Base-by-base conservation (phyloP, 331 rosid species). In the Stylosanthes scabra region DNA sequence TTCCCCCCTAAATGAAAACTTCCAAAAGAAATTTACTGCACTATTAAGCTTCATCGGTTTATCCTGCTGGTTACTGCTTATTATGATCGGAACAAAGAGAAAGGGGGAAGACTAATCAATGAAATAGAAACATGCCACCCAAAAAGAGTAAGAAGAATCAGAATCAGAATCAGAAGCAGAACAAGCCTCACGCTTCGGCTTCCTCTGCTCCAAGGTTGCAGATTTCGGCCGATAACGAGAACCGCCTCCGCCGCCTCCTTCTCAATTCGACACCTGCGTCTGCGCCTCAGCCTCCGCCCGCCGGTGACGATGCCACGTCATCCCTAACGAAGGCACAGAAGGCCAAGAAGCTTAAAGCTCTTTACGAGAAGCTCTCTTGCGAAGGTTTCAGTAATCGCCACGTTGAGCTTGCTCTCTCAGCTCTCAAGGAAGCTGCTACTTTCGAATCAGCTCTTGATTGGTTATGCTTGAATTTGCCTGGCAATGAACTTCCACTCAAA, bases 151-250 rank as follows among this genome's bases (percentile, higher is more conserved):
- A 85, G 70, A 79, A 72, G 67, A 78, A 71, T 68, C 74, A 68
- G 85, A 83, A 75, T 68, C 82, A 68, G 84, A 90, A 61, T 40
- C 59, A 84, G 60, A 85, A 76, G 39, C 39, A 34, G 39, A 34
- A 34, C 0, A 34, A 34, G 81, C 56, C 78, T 2, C 73, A 70
- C 12, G 52, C 74, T 41, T 63, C 77, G 28, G 55, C 78, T 50
- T 65, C 87, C 8, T 86, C 86, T 29, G 97, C 84, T 51, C 96
- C 97, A 8, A 84, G 59, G 80, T 88, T 93, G 56, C 96, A 91
- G 75, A 91, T 93, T 75, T 93, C 98, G 39, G 94, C 98, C 63
- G 95, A 91, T 78, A 93, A 91, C 66, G 98, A 93, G 90, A 89
- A 64, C 77, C 97, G 96, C 67, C 96, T 93, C 81, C 97, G 98